These are phyloP conservation scores for Trichoderma erinaceum DNA, from an alignment of 495 filamentous ascomycete genomes.

Conservation along the genomic window DNA sequence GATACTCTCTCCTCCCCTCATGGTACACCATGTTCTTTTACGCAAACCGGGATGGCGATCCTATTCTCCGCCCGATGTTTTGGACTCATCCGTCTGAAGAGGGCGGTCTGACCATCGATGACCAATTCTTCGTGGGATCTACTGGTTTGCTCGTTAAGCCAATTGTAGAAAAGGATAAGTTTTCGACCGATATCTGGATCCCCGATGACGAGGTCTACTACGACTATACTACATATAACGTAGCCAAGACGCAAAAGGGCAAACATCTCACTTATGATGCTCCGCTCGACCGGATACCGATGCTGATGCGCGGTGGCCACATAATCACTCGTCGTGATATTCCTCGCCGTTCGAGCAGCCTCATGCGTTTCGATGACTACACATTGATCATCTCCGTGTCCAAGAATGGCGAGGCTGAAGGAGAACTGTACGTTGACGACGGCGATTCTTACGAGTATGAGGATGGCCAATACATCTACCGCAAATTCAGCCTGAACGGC, in stretches of 20 bases:
- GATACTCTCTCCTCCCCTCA: conserved; percentile 82
- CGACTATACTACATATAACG: conserved; percentile 83
- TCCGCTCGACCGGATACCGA: conserved; percentile 75
- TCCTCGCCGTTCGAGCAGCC: conserved; percentile 71
- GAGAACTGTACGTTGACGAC: conserved; percentile 85
- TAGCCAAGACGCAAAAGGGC: conserved; percentile 59
- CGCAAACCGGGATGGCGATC: conserved; percentile 71
- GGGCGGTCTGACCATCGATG: conserved; percentile 76
- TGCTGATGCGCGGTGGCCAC: conserved; percentile 88
- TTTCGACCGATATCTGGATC: conserved; percentile 73
- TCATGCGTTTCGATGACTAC: conserved; percentile 94
- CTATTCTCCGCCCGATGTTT: conserved; percentile 86
- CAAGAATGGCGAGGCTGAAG: conserved; percentile 65
- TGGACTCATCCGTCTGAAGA: conserved; percentile 87
- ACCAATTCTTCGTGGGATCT: conserved; percentile 84
- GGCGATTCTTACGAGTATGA: conserved; percentile 88
- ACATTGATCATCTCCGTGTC: conserved; percentile 78
- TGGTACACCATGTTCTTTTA: conserved; percentile 98
- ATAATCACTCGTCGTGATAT: conserved; percentile 85
- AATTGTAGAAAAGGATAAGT: conserved; percentile 66
- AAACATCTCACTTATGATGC: conserved; percentile 62
- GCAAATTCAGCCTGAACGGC: conserved; percentile 57
- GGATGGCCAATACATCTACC: conserved; percentile 78
- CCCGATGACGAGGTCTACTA: conserved; percentile 84
- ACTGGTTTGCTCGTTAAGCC: conserved; percentile 88